These are phyloP conservation scores for Xylariaceae sp. DNA, from an alignment of 2,329 filamentous ascomycete species.

Conservation along the genomic window DNA sequence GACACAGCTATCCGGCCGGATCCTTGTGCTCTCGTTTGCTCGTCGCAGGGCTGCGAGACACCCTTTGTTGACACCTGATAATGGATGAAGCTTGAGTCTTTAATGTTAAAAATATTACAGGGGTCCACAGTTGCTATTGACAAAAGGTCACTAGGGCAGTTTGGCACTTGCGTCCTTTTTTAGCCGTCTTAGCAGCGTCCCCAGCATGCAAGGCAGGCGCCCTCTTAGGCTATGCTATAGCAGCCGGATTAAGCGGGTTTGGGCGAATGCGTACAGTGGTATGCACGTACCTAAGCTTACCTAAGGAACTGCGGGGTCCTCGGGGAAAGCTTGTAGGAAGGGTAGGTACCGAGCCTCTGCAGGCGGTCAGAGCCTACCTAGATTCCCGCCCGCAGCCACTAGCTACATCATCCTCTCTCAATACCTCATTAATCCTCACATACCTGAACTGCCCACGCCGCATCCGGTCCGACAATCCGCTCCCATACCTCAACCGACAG, in stretches of 20 bases:
- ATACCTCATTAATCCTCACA: background rate
- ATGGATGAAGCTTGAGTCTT: background rate
- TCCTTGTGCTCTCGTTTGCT: background rate
- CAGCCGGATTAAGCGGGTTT: too few relatives aligned
- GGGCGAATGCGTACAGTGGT: too few relatives aligned
- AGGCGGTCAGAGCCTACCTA: too few relatives aligned
- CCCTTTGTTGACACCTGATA: conserved; percentile 2
- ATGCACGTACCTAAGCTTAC: too few relatives aligned
- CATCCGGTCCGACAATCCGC: conserved; percentile 2
- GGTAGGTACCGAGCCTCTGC: too few relatives aligned
- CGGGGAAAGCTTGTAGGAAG: too few relatives aligned
- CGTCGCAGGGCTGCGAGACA: conserved; percentile 4
- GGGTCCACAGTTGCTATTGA: conserved; percentile 25
- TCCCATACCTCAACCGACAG: background rate
- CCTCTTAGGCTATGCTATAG: too few relatives aligned
- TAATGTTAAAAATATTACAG: conserved; percentile 23
- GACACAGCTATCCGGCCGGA: background rate
- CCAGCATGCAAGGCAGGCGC: conserved; percentile 1
- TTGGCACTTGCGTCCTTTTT: background rate
- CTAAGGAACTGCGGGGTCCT: too few relatives aligned
- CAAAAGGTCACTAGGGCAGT: background rate
- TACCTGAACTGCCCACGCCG: background rate
- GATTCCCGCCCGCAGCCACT: too few relatives aligned
- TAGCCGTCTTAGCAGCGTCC: background rate
- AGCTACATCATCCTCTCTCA: too few relatives aligned